These are phyloP conservation scores for Phialemonium atrogriseum DNA, from an alignment of 2,329 filamentous ascomycete genomes.

Conservation along the genomic window DNA sequence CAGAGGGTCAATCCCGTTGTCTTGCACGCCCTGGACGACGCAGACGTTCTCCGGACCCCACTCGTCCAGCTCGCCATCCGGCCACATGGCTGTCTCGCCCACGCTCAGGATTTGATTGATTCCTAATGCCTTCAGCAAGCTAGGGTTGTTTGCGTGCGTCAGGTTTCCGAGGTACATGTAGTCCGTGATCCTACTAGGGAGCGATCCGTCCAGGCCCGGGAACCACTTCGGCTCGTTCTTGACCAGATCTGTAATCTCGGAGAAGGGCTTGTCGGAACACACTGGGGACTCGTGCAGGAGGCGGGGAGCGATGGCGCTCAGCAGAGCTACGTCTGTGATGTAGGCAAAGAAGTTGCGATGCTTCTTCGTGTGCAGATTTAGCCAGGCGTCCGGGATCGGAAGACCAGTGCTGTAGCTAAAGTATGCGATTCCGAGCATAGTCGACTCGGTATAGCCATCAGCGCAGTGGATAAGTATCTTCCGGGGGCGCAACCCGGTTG, in stretches of 20 bases:
- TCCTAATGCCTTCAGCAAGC: constrained; percentile 68
- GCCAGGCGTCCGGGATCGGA: constrained; percentile 77
- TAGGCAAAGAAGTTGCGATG: constrained; percentile 95
- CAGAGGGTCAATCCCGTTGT: constrained; percentile 92
- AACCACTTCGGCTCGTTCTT: constrained; percentile 71
- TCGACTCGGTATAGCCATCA: constrained; percentile 94
- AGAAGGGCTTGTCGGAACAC: constrained; percentile 36
- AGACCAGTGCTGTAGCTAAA: constrained; percentile 84
- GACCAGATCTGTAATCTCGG: constrained; percentile 44
- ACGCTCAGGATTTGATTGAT: constrained; percentile 87
- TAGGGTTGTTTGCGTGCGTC: constrained; percentile 87
- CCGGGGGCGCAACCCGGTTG: constrained; percentile 41
- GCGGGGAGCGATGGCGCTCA: constrained; percentile 68
- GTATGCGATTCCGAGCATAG: constrained; percentile 82
- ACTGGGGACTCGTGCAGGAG: constrained; percentile 64
- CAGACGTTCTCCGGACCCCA: constrained; percentile 77
- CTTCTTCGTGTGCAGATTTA: constrained; percentile 71
- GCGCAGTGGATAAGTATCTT: constrained; percentile 87
- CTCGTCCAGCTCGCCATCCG: constrained; percentile 55
- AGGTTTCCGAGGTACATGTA: constrained; percentile 97
- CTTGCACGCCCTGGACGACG: constrained; percentile 78
- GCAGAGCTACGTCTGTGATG: constrained; percentile 74
- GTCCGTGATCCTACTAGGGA: constrained; percentile 79
- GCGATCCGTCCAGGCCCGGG: constrained; percentile 73
- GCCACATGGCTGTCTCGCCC: constrained; percentile 81